Conservation (phyloP, 1,139 yeast species). For the Yamadazyma atlantica region DNA sequence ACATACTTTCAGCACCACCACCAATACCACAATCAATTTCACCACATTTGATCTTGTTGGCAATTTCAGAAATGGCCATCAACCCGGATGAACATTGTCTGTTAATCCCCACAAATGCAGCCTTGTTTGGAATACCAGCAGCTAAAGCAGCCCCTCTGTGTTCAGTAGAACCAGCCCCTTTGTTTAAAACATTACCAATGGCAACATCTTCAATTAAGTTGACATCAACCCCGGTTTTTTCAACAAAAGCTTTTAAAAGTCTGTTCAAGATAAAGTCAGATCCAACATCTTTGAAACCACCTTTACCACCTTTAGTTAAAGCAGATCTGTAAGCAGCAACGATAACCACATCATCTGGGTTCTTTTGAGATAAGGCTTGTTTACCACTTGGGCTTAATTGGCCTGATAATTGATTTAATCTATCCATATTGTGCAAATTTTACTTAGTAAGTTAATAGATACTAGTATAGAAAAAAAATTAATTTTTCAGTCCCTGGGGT, state of each 20-base stretch:
- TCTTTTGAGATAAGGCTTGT: conserved; percentile 50
- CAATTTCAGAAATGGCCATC: conserved; percentile 86
- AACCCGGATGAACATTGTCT: conserved; percentile 95
- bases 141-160: conserved; percentile 74
- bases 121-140: conserved; percentile 51
- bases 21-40: conserved; percentile 92
- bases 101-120: conserved; percentile 81
- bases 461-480: not conserved
- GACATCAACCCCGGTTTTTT: conserved; percentile 62
- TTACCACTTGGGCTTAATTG: conserved; percentile 53
- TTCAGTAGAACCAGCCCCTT: conserved; percentile 91
- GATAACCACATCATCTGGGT: conserved; percentile 84
- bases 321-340: conserved; percentile 91
- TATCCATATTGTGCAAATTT: conserved; percentile 46
- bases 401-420: conserved; percentile 59
- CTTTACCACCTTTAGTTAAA: conserved; percentile 81
- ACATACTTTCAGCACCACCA: conserved; percentile 92
- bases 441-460: too few species aligned
- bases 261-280: conserved; percentile 71
- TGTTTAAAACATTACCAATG: conserved; percentile 85
- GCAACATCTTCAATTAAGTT: conserved; percentile 75
- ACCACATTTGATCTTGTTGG: conserved; percentile 82
- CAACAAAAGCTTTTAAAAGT: conserved; percentile 62
- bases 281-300: conserved; percentile 72
- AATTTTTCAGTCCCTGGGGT: not conserved